Evolutionary conservation across 306 rosid species (phyloP).

Genomic region (Lotus japonicus): DNA sequence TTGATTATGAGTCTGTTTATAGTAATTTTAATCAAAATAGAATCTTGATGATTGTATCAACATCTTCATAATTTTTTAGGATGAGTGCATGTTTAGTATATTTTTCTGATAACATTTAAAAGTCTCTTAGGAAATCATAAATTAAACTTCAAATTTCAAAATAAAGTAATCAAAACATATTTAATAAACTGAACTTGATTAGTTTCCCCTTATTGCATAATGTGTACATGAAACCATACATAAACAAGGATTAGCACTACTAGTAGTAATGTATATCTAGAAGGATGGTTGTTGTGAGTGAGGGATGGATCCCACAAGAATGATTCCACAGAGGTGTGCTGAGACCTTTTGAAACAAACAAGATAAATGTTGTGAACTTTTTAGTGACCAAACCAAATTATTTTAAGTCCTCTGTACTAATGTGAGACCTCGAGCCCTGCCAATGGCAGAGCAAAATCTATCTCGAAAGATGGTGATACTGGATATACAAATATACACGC

Average conservation of each 20-base stretch:
- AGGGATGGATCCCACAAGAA: conserved; percentile 44
- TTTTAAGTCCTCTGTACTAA: background rate
- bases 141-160: too few species aligned
- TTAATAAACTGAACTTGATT: too few species aligned
- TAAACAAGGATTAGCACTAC: too few species aligned
- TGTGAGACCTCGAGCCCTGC: conserved; percentile 55
- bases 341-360: conserved; percentile 41
- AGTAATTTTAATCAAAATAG: conserved; percentile 27
- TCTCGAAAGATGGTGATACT: conserved; percentile 42
- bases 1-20: background rate
- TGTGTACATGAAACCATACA: too few species aligned
- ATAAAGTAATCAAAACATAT: too few species aligned
- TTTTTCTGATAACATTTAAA: too few species aligned
- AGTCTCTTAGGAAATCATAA: too few species aligned
- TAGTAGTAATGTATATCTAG: background rate
- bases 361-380: conserved; percentile 42
- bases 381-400: conserved; percentile 29
- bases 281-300: background rate
- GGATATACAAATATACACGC: conserved; percentile 31
- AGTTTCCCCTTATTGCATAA: too few species aligned
- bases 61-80: conserved; percentile 29
- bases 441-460: conserved; percentile 41
- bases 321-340: conserved; percentile 35
- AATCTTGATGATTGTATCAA: conserved; percentile 51
- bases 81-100: background rate